phyloP scores from a whole-genome alignment of 1,139 yeast species.

The Taphrina confusa region DNA sequence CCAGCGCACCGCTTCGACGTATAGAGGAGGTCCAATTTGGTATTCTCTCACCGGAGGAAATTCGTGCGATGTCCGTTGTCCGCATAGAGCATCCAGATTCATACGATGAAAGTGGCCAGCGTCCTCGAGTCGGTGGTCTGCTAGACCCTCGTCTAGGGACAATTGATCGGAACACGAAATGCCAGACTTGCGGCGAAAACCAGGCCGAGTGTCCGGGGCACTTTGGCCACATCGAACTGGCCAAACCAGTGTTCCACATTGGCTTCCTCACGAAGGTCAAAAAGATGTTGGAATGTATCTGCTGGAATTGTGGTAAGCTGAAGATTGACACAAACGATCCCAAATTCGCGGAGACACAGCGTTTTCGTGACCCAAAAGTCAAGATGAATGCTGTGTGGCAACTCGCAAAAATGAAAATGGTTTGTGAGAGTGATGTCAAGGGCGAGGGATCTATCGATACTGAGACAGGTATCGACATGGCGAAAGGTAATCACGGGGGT shows the following conservation, averaged over 20 bases:
- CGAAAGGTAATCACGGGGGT: conserved; percentile 75
- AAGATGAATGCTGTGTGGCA: conserved; percentile 97
- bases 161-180: conserved; percentile 91
- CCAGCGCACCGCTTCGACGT: conserved; percentile 35
- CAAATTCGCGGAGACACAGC: conserved; percentile 83
- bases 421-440: conserved; percentile 86
- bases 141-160: conserved; percentile 97
- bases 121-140: conserved; percentile 94
- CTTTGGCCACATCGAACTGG: conserved; percentile 97
- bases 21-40: conserved; percentile 80
- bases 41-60: conserved; percentile 94
- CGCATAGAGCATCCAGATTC: conserved; percentile 75
- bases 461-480: conserved; percentile 42
- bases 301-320: conserved; percentile 97
- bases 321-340: conserved; percentile 79
- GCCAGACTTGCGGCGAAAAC: conserved; percentile 99
- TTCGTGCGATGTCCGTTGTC: conserved; percentile 47
- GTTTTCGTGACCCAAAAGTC: conserved; percentile 89
- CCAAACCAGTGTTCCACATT: conserved; percentile 97
- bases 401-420: conserved; percentile 84
- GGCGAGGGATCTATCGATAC: conserved; percentile 57
- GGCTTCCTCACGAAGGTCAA: conserved; percentile 70
- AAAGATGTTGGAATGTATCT: conserved; percentile 92
- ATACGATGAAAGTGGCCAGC: conserved; percentile 93
- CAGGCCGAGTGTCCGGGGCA: conserved; percentile 99